These are phyloP conservation scores for Tilletia horrida DNA, from an alignment of 1,284 basidiomycete species.

Conservation along the genomic window DNA sequence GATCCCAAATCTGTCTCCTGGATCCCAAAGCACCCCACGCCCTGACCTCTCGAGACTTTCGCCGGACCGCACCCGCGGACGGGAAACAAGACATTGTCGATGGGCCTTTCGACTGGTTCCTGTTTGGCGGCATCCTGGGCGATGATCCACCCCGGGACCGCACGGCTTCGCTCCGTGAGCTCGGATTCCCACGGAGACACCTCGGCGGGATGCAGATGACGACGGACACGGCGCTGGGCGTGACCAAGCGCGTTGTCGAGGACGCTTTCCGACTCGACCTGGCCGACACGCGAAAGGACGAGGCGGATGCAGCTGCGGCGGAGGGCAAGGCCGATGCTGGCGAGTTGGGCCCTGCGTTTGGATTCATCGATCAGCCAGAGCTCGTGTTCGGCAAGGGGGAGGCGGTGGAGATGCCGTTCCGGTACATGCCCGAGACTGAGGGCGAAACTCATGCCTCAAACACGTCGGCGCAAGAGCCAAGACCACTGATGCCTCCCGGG, in stretches of 20 bases:
- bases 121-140: slow-evolving; percentile 61
- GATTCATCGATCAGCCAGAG: slow-evolving; percentile 49
- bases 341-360: slow-evolving; percentile 18
- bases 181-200: slow-evolving; percentile 70
- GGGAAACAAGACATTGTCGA: slow-evolving; percentile 55
- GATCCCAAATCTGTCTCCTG: slow-evolving; percentile 55
- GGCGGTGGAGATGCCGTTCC: slow-evolving; percentile 48
- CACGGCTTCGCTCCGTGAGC: slow-evolving; percentile 76
- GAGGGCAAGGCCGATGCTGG: slow-evolving; percentile 19
- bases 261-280: slow-evolving; percentile 57
- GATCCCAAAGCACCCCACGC: slow-evolving; percentile 46
- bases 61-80: slow-evolving; percentile 20
- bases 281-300: slow-evolving; percentile 26
- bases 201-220: slow-evolving; percentile 80
- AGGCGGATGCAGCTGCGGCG: slow-evolving; percentile 20
- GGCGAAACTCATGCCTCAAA: neutral
- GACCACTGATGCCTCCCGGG: slow-evolving; percentile 41
- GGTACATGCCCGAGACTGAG: slow-evolving; percentile 38
- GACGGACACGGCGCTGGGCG: slow-evolving; percentile 91
- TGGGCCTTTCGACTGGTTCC: slow-evolving; percentile 41
- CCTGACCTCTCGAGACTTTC: slow-evolving; percentile 38
- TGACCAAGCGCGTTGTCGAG: slow-evolving; percentile 80
- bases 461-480: neutral
- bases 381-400: slow-evolving; percentile 47
- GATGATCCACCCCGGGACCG: slow-evolving; percentile 82